Conservation (phyloP, 441 rosid genomes). For the Sinapis alba region DNA sequence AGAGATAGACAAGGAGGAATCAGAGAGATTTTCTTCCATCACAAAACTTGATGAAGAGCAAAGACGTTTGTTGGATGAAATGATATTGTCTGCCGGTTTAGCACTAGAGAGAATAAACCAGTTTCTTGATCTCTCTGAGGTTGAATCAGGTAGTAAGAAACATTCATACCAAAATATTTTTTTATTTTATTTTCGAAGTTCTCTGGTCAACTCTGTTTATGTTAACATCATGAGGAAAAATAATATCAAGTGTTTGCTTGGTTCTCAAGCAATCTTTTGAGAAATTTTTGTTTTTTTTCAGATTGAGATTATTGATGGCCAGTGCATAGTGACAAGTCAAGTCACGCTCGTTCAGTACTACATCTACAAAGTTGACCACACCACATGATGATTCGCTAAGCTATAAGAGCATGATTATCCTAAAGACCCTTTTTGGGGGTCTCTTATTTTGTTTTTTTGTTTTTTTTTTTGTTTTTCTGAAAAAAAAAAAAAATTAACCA, state of each 20-base stretch:
- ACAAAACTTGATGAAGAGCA: slow-evolving; percentile 74
- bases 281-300: not conserved
- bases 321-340: not conserved
- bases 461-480: no score
- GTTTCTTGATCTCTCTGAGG: slow-evolving; percentile 88
- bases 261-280: not conserved
- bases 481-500: no score
- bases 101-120: slow-evolving; percentile 84
- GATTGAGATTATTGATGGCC: not conserved
- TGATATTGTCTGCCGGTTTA: slow-evolving; percentile 83
- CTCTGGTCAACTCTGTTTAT: not conserved
- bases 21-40: slow-evolving; percentile 54
- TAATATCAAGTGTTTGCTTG: not conserved
- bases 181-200: not conserved
- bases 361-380: not conserved
- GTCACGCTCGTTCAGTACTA: slow-evolving; percentile 2
- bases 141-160: slow-evolving; percentile 62
- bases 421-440: no score
- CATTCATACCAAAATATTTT: not conserved
- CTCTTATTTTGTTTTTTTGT: no score
- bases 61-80: slow-evolving; percentile 63
- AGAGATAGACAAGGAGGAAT: slow-evolving; percentile 47
- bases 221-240: not conserved
- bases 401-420: no score
- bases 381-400: not conserved